Base-by-base conservation (phyloP, 495 filamentous ascomycete species). In the Sabuloglossum arenarium region DNA sequence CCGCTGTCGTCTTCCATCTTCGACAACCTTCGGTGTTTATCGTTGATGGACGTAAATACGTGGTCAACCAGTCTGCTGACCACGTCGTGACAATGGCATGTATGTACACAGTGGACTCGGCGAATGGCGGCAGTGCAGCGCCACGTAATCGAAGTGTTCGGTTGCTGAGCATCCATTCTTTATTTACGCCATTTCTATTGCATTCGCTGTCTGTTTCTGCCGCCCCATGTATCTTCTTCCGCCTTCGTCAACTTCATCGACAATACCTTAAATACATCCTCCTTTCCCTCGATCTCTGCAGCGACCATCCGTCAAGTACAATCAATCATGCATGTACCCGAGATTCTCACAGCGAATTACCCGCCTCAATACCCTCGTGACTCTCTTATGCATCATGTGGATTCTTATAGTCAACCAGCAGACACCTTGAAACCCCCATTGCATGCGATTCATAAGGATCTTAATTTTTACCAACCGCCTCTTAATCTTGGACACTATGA, bases 61-160 rank as follows among this genome's bases (percentile, higher is more conserved):
- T 51, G 47, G 47, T 51, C 47, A 19, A 30, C 1, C 47, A 51
- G 24, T 29, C 47, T 51, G 47, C 47, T 1, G 47, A 51, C 47
- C 47, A 51, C 47, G 47, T 51, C 47, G 47, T 51, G 47, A 30
- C 28, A 29, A 16, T 49, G 21, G 45, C n/a, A 39, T 16, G 34
- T 25, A 49, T 28, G 23, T 27, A 27, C 14, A 19, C 12, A 30
- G 3, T 11, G 28, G 16, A 12, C 9, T 51, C 1, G 23, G n/a
- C 45, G n/a, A 49, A 49, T 49, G 6, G 21, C 6, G 4, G 45
- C 45, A 3, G 14, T 28, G n/a, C 21, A 28, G 47, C 11, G 47
- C 47, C 47, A 51, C 47, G 47, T 51, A 51, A 28, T n/a, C 28
- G n/a, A n/a, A 30, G 47, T 51, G 47, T n/a, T n/a, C n/a, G n/a